Percentiles rank a stretch among this genome's conserved stretches.
These are phyloP conservation scores for Xylariomycetidae sp. DNA, from an alignment of 2,329 filamentous ascomycete genomes.

Conservation along the genomic window DNA sequence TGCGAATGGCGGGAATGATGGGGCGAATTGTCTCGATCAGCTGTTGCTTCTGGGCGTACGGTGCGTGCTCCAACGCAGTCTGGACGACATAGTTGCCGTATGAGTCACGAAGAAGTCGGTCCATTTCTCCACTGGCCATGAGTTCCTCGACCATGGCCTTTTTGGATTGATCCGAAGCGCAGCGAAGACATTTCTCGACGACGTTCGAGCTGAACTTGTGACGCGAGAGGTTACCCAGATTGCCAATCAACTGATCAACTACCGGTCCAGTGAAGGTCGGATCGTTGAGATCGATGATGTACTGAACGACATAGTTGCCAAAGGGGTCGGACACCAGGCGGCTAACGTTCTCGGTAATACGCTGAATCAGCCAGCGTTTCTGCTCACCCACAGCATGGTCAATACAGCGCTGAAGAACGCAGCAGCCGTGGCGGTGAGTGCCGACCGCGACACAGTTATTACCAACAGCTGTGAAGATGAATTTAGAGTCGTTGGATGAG, in stretches of 20 bases:
- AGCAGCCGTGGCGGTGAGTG: conserved; percentile 96
- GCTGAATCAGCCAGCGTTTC: conserved; percentile 77
- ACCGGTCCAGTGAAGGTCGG: conserved; percentile 83
- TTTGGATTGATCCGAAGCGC: conserved; percentile 68
- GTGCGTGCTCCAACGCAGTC: conserved; percentile 85
- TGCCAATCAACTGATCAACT: conserved; percentile 72
- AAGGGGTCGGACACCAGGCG: conserved; percentile 93
- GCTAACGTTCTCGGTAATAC: conserved; percentile 86
- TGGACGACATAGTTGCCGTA: conserved; percentile 98
- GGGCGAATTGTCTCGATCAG: conserved; percentile 84
- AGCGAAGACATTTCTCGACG: conserved; percentile 92
- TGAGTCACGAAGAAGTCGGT: conserved; percentile 83
- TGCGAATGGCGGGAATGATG: conserved; percentile 76
- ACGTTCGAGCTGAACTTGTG: conserved; percentile 99
- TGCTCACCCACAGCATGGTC: conserved; percentile 91
- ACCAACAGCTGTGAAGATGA: conserved; percentile 95
- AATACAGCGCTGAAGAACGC: conserved; percentile 95
- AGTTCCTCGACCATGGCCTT: conserved; percentile 85
- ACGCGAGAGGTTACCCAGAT: conserved; percentile 70
- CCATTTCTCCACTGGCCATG: conserved; percentile 67
- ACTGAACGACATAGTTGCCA: conserved; percentile 98
- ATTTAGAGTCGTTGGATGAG: conserved; percentile 76
- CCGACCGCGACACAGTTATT: conserved; percentile 83
- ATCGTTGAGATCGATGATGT: conserved; percentile 93
- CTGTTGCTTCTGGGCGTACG: conserved; percentile 64